Evolutionary conservation across 2,329 filamentous ascomycete genomes (phyloP).

Genomic region (Ophiocordyceps camponoti-rufipedis): DNA sequence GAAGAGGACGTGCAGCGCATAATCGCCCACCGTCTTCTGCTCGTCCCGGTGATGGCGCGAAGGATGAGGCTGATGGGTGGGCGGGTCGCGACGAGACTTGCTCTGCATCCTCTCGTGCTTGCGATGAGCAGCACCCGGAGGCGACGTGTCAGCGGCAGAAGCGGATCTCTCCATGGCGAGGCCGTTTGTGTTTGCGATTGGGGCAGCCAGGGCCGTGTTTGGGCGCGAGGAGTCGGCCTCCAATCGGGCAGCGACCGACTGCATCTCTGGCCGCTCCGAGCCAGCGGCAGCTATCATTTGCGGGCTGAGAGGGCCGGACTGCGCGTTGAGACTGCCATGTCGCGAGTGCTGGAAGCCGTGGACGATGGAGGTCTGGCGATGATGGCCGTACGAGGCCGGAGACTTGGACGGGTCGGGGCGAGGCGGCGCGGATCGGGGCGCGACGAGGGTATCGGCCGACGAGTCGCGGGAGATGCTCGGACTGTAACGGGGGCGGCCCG

Average conservation of each 20-base stretch:
- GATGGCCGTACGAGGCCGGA: slow-evolving; percentile 54
- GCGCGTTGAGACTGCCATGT: slow-evolving; percentile 72
- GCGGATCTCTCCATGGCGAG: slow-evolving; percentile 24
- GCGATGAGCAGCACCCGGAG: slow-evolving; percentile 26
- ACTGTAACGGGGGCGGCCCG: slow-evolving; percentile 28
- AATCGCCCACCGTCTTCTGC: background rate
- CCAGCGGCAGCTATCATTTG: slow-evolving; percentile 58
- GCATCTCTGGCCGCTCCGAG: slow-evolving; percentile 33
- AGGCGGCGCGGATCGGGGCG: slow-evolving; percentile 10
- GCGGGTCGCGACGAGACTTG: slow-evolving; percentile 52
- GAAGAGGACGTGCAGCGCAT: slow-evolving; percentile 48
- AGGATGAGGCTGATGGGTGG: slow-evolving; percentile 60
- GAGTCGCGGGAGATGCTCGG: slow-evolving; percentile 27
- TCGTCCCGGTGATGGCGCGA: slow-evolving; percentile 37
- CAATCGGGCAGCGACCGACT: slow-evolving; percentile 22
- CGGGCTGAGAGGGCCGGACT: slow-evolving; percentile 72
- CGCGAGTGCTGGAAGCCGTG: slow-evolving; percentile 87
- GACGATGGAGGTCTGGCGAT: slow-evolving; percentile 92
- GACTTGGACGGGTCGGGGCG: slow-evolving; percentile 21
- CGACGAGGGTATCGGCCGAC: slow-evolving; percentile 34
- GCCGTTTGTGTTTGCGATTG: slow-evolving; percentile 6
- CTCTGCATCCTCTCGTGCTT: slow-evolving; percentile 45
- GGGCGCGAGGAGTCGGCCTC: slow-evolving; percentile 28
- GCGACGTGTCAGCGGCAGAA: slow-evolving; percentile 25
- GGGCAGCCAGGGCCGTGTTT: slow-evolving; percentile 28